phyloP scores from a whole-genome alignment of 179 eudicot genomes.

The Corrigiola litoralis region DNA sequence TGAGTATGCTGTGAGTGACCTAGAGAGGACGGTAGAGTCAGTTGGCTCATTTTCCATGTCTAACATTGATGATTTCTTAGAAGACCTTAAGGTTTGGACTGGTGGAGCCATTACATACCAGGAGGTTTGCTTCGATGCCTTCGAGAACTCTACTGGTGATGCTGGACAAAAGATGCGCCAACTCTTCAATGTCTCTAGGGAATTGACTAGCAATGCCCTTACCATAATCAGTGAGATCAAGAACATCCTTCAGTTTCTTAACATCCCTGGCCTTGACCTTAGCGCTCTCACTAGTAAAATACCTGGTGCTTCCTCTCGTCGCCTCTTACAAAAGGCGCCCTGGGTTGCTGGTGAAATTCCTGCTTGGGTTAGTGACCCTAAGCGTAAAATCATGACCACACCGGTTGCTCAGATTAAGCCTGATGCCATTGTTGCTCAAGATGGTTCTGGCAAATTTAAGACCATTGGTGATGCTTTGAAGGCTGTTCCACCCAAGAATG shows the following conservation, averaged over 20 bases:
- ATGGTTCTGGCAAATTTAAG: slow-evolving; percentile 47
- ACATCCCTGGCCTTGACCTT: slow-evolving; percentile 27
- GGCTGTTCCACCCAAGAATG: slow-evolving; percentile 18
- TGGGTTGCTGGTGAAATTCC: slow-evolving; percentile 39
- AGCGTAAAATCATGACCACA: slow-evolving; percentile 19
- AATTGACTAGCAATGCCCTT: slow-evolving; percentile 48
- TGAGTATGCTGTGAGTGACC: slow-evolving; percentile 36
- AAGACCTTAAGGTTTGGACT: slow-evolving; percentile 56
- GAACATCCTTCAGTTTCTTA: slow-evolving; percentile 16
- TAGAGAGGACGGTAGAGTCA: slow-evolving; percentile 37
- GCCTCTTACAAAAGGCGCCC: background rate
- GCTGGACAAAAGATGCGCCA: slow-evolving; percentile 46
- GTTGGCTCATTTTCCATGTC: slow-evolving; percentile 17
- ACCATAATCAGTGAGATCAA: slow-evolving; percentile 45
- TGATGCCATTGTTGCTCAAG: slow-evolving; percentile 44
- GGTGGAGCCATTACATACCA: slow-evolving; percentile 52
- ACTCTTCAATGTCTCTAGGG: slow-evolving; percentile 34
- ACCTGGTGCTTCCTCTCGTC: slow-evolving; percentile 3
- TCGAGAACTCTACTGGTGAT: slow-evolving; percentile 48
- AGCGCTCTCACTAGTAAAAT: background rate
- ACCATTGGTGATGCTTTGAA: slow-evolving; percentile 45
- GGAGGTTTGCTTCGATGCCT: slow-evolving; percentile 58
- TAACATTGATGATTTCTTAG: slow-evolving; percentile 21
- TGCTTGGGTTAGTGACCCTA: slow-evolving; percentile 34
- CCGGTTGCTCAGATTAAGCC: slow-evolving; percentile 24